Percentiles rank a stretch among this genome's conserved stretches.
Evolutionary conservation across 2,329 filamentous ascomycete genomes (phyloP).

Genomic region (Fusarium sp.): DNA sequence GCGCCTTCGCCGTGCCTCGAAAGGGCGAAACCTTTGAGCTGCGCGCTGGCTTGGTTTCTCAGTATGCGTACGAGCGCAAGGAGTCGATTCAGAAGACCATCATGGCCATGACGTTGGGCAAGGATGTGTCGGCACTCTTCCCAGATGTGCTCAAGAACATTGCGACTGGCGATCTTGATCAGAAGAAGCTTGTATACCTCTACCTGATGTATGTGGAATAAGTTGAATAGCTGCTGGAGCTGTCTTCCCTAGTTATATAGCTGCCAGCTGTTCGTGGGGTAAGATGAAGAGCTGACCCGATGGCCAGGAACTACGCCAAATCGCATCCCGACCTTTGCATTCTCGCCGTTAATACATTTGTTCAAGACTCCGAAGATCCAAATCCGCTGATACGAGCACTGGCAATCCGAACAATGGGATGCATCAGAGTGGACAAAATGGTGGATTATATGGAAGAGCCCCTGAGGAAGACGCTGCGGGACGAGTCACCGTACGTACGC

Average conservation of each 20-base stretch:
- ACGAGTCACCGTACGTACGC: constrained; percentile 97
- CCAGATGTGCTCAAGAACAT: constrained; percentile 99
- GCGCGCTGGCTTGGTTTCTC: constrained; percentile 92
- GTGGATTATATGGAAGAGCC: constrained; percentile 99
- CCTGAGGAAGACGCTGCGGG: constrained; percentile 90
- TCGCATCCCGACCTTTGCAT: constrained; percentile 98
- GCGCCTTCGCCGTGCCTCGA: constrained; percentile 88
- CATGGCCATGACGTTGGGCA: constrained; percentile 99
- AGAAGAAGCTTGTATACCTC: constrained; percentile 99
- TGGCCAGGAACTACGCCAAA: constrained; percentile 93
- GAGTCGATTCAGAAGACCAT: constrained; percentile 99
- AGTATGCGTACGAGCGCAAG: constrained; percentile 99
- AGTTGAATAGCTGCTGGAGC: neutral
- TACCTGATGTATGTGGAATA: constrained; percentile 83
- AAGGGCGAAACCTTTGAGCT: constrained; percentile 99
- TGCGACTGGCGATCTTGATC: constrained; percentile 90
- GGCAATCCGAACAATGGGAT: constrained; percentile 97
- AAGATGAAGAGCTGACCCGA: constrained; percentile 23
- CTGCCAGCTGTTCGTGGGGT: neutral
- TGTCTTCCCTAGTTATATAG: neutral
- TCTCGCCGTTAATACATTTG: constrained; percentile 97
- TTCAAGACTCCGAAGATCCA: constrained; percentile 98
- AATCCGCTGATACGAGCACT: constrained; percentile 95
- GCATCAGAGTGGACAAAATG: constrained; percentile 98
- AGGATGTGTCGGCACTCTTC: constrained; percentile 96